These are phyloP conservation scores for Xylaria cubensis DNA, from an alignment of 495 filamentous ascomycete species.

Conservation along the genomic window DNA sequence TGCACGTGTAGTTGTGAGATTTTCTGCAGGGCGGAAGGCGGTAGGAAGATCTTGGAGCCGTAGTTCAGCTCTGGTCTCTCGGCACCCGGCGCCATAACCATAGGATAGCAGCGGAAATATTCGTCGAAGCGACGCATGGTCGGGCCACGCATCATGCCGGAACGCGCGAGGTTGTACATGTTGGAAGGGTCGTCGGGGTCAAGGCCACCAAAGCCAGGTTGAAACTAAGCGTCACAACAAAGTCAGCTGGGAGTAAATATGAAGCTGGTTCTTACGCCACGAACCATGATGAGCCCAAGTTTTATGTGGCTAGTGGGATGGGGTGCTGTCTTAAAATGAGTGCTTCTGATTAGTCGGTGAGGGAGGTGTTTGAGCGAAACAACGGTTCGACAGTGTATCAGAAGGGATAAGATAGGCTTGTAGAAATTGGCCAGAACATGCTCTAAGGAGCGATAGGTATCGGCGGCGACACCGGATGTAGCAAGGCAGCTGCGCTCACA, in stretches of 20 bases:
- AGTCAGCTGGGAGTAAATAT: conserved; percentile 14
- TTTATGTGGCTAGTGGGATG: conserved; percentile 1
- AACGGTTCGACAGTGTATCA: background rate
- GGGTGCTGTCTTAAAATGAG: conserved; percentile 18
- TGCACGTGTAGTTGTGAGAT: conserved; percentile 95
- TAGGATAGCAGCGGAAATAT: conserved; percentile 94
- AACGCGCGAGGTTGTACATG: conserved; percentile 53
- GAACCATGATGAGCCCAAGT: conserved; percentile 22
- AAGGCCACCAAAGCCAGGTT: conserved; percentile 51
- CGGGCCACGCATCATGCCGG: conserved; percentile 44
- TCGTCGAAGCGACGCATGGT: conserved; percentile 81
- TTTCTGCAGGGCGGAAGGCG: conserved; percentile 93
- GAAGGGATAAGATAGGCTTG: background rate
- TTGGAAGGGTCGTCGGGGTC: conserved; percentile 65
- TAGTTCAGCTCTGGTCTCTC: conserved; percentile 92
- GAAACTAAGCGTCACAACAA: conserved; percentile 32
- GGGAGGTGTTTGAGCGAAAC: background rate
- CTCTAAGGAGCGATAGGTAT: background rate
- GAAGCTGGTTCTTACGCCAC: background rate
- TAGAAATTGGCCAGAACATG: background rate
- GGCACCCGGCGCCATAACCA: conserved; percentile 91
- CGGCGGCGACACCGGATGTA: background rate
- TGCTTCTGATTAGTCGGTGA: conserved; percentile 18
- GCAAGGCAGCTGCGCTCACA: conserved; percentile 14
- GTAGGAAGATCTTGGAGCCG: conserved; percentile 96